Evolutionary conservation across 805 yeast genomes (phyloP).

Genomic region (Candida tammaniensis): DNA sequence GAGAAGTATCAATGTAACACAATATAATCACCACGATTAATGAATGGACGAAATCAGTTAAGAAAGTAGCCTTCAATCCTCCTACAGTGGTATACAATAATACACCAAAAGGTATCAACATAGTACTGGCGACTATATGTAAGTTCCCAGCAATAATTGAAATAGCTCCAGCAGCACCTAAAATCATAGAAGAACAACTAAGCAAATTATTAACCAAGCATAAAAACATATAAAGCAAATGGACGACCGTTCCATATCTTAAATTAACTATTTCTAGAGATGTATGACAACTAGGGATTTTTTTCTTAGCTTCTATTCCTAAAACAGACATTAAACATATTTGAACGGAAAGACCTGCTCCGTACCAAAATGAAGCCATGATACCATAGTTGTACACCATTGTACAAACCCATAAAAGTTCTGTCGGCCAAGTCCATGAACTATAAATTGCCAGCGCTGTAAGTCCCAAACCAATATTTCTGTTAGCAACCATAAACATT

Average conservation of each 20-base stretch:
- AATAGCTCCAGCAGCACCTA: conserved; percentile 27
- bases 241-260: conserved; percentile 24
- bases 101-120: conserved; percentile 36
- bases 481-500: conserved; percentile 26
- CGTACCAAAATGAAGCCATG: conserved; percentile 22
- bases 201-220: conserved; percentile 22
- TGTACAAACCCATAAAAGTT: conserved; percentile 22
- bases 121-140: conserved; percentile 24
- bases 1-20: conserved; percentile 24
- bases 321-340: conserved; percentile 22
- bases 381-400: conserved; percentile 26
- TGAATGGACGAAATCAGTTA: conserved; percentile 42
- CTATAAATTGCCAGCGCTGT: conserved; percentile 24
- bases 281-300: conserved; percentile 26
- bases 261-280: conserved; percentile 28
- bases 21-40: conserved; percentile 23
- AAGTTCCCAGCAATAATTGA: conserved; percentile 26
- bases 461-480: conserved; percentile 20
- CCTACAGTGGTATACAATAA: conserved; percentile 48
- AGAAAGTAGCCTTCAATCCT: conserved; percentile 50
- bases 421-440: conserved; percentile 31
- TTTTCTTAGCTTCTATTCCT: conserved; percentile 27
- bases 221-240: conserved; percentile 23
- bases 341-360: conserved; percentile 26
- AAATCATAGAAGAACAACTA: conserved; percentile 25